These are phyloP conservation scores for Sungouiozyma ichnusensis DNA, from an alignment of 805 yeast species.

Conservation along the genomic window DNA sequence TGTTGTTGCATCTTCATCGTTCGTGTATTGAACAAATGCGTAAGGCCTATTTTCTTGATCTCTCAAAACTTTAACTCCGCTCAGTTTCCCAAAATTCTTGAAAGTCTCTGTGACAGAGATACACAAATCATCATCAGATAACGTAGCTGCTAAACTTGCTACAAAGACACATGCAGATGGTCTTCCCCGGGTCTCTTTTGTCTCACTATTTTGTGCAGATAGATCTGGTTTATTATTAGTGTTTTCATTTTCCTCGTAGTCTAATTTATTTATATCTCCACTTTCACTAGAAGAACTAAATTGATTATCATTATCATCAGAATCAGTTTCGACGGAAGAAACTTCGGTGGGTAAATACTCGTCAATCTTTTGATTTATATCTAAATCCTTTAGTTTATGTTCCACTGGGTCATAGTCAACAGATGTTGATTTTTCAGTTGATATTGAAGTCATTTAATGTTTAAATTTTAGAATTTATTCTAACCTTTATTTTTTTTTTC, in stretches of 20 bases:
- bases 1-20: slow-evolving; percentile 53
- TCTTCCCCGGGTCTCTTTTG: slow-evolving; percentile 34
- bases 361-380: slow-evolving; percentile 13
- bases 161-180: slow-evolving; percentile 87
- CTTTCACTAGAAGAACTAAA: background rate
- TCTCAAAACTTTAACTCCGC: slow-evolving; percentile 70
- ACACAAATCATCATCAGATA: slow-evolving; percentile 59
- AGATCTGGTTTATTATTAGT: background rate
- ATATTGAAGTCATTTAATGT: background rate
- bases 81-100: slow-evolving; percentile 56
- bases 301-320: slow-evolving; percentile 6
- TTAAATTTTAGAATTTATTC: background rate
- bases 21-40: slow-evolving; percentile 81
- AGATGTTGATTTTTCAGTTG: slow-evolving; percentile 1
- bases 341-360: slow-evolving; percentile 17
- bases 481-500: too few relatives aligned
- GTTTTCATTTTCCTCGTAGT: background rate
- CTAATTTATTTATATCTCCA: background rate
- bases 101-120: slow-evolving; percentile 61
- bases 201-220: background rate
- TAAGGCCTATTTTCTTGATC: slow-evolving; percentile 80
- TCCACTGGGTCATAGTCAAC: background rate
- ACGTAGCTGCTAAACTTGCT: slow-evolving; percentile 60
- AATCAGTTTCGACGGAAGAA: slow-evolving; percentile 16
- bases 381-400: background rate